Base-by-base conservation (phyloP, 1,284 basidiomycete genomes). In the Fomitiporia mediterranea region DNA sequence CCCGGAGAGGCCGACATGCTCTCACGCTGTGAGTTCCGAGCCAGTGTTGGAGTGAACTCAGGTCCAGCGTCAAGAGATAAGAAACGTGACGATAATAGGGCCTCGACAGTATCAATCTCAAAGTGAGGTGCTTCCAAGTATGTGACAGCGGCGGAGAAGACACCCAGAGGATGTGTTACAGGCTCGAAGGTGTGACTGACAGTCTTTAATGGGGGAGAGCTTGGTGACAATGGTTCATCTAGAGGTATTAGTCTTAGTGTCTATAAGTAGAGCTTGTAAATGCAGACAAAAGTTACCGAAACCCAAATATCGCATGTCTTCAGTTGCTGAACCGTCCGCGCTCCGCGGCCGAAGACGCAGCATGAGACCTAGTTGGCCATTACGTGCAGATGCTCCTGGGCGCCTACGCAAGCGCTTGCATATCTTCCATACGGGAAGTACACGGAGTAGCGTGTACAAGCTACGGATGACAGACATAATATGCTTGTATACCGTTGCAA, bases 401-500 rank as follows among this genome's bases (percentile, higher is more conserved):
- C 78, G 73, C 57, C 81, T 71, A 52, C 81, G 74, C 28, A 88
- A 70, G 40, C 80, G 80, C 63, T 81, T 81, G 64, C 79, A 77
- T 37, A 89, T 75, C 65, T 80, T 83, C 86, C 87, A 91, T 1
- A 83, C 73, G 21, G 89, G 89, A 5, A 90, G 74, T 23, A 88
- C 75, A 53, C 86, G 77, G 44, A 90, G 73, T 39, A 91, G 69
- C 32, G 81, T 84, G 70, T 77, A 91, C 3, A 90, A 67, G 66
- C 84, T 86, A 51, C 89, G 78, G 71, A 91, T 90, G 37, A 89
- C 76, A 38, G 85, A 79, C 63, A 91, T 90, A 28, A 84, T 82
- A 62, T 89, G 82, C 69, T 91, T 91, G 78, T 91, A 91, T 56
- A 89, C 84, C 15, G 83, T 86, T 0, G 86, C 76, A n/a, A 84